Conservation (phyloP, 1,139 yeast genomes). For the Zhuliangozyma blackwelliae region DNA sequence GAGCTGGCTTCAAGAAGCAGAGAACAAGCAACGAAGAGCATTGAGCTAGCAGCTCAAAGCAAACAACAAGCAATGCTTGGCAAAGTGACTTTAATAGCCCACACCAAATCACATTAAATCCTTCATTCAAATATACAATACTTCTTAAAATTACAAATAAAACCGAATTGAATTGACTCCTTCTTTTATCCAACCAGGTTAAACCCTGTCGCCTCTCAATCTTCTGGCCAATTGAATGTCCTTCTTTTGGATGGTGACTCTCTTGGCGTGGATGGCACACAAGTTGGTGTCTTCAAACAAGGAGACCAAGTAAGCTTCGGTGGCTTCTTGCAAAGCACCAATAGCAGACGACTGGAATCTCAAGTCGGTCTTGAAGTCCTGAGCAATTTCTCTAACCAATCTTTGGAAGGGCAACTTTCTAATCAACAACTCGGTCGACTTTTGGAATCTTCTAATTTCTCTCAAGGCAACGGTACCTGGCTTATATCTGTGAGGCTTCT, state of each 20-base stretch:
- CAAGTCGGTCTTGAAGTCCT: slow-evolving; percentile 96
- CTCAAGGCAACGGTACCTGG: slow-evolving; percentile 99
- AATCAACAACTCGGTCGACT: slow-evolving; percentile 93
- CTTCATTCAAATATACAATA: no score
- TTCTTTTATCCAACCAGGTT: slow-evolving; percentile 13
- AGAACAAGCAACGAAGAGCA: no score
- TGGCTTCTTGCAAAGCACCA: slow-evolving; percentile 98
- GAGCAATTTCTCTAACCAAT: slow-evolving; percentile 96
- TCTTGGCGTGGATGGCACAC: slow-evolving; percentile 99
- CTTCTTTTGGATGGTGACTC: slow-evolving; percentile 99
- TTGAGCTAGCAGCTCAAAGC: no score
- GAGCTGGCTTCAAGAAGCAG: no score
- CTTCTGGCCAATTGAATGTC: slow-evolving; percentile 99
- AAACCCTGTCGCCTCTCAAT: slow-evolving; percentile 95
- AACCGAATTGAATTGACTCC: no score
- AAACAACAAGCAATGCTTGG: no score
- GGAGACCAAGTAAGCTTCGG: slow-evolving; percentile 91
- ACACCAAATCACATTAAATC: neutral
- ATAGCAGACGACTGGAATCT: slow-evolving; percentile 98
- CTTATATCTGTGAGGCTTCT: slow-evolving; percentile 99
- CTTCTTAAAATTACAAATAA: no score
- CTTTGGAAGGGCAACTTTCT: slow-evolving; percentile 99
- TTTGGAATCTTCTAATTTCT: slow-evolving; percentile 99
- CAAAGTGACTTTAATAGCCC: no score
- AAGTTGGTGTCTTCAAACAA: slow-evolving; percentile 95